These are phyloP conservation scores for Flaveria floridana DNA, from an alignment of 140 eudicot genomes.

Conservation along the genomic window DNA sequence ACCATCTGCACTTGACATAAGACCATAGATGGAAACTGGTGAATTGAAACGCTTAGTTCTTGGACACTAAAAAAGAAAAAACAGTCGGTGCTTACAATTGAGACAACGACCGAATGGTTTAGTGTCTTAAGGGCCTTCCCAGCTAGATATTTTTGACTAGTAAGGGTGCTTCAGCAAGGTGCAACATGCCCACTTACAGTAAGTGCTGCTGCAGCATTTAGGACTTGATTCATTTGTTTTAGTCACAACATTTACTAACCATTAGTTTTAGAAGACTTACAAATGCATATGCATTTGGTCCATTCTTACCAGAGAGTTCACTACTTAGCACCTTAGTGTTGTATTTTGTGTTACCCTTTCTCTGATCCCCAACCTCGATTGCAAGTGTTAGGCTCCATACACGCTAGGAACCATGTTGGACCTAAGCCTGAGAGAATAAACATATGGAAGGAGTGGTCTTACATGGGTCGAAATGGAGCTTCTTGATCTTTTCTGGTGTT, in stretches of 20 bases:
- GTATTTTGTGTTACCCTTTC: constrained; percentile 68
- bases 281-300: constrained; percentile 78
- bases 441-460: constrained; percentile 26
- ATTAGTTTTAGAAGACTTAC: constrained; percentile 38
- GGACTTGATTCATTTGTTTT: constrained; percentile 43
- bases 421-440: background rate
- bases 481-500: constrained; percentile 67
- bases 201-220: constrained; percentile 89
- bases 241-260: background rate
- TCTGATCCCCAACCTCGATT: constrained; percentile 68
- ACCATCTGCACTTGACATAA: constrained; percentile 24
- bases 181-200: constrained; percentile 60
- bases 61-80: background rate
- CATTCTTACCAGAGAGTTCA: constrained; percentile 67
- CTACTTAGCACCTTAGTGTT: constrained; percentile 56
- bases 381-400: constrained; percentile 18
- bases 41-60: background rate
- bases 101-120: constrained; percentile 48
- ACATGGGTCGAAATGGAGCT: constrained; percentile 75
- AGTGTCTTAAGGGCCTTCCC: constrained; percentile 63
- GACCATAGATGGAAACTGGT: background rate
- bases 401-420: background rate
- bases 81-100: constrained; percentile 43
- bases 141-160: constrained; percentile 61
- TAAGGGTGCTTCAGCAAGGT: constrained; percentile 72